Base-by-base conservation (phyloP, 1,284 basidiomycete species). In the Moesziomyces parantarcticus region DNA sequence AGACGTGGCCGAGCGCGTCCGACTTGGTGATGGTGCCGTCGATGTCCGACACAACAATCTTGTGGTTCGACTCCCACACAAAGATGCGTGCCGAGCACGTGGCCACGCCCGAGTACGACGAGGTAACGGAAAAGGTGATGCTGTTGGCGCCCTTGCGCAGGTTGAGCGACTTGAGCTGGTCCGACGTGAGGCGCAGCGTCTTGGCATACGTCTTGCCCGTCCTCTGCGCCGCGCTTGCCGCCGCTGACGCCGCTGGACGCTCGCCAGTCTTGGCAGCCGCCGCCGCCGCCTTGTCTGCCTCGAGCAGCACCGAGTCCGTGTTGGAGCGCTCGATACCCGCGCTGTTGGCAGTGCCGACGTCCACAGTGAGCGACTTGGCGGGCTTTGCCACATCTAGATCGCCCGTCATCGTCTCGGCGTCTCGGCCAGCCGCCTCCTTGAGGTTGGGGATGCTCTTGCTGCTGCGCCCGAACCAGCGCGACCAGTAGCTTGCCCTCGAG, bases 11-110 rank as follows among this genome's bases (percentile, higher is more conserved):
- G 3, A 99, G 87, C 1, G 94, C 97, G 85, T 99, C 97, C 1
- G 95, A 98, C 84, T 74, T 76, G 36, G 97, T 99, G 83, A 99
- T 99, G 0, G 97, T 99, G 2, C 97, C 97, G 82, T 99, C 97
- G 69, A 99, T 99, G 83, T 99, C 97, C 36, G 95, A 98, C 44
- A 99, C 90, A 34, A 99, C 92, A 22, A 99, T 90, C 25, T 89
- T 88, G 83, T 97, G 93, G 10, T 89, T 90, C 26, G 90, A 89
- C 67, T 98, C 93, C 96, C 95, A 99, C 18, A 99, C 87, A 77
- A 99, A 99, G 75, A 99, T 92, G 5, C 94, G 88, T 10, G 97
- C 94, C 2, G 93, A 90, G 76, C 95, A 97, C 11, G 75, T 81
- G 2, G 93, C 90, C 3, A 89, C 88, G 7, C 93, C 93, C 5